Base-by-base conservation (phyloP, 805 yeast genomes). In the Ogataea angusta region DNA sequence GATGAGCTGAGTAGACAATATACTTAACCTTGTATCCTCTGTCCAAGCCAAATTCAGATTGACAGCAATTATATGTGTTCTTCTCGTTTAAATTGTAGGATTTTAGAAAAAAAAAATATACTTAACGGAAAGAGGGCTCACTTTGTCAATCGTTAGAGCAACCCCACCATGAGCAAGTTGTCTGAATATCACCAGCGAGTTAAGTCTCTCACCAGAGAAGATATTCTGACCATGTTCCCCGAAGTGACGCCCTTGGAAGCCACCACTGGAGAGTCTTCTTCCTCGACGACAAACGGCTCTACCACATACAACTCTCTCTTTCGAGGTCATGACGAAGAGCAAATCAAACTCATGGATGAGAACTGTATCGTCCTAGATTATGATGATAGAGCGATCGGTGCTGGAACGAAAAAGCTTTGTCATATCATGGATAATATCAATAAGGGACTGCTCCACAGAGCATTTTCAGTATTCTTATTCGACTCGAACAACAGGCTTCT, bases 391-490 rank as follows among this genome's bases (percentile, higher is more conserved):
- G 95, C 96, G 4, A 70, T 89, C 37, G 99, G 97, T 24, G 90
- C 95, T 1, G 98, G 91, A 12, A 85, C 96, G 38, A 93, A 93
- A 65, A 93, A 91, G 64, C 66, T 85, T 36, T 86, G 96, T 51
- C 95, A 85, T 57, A 66, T 93, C 40, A 86, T 89, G 95, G 74
- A 75, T 31, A 90, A 90, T 63, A 93, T 93, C 56, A 72, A 89
- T 38, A 67, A 70, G 47, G 99, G 99, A 4, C 71, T 93, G 35
- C 71, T 93, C 45, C 99, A 93, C 67, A 78, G 99, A 52, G 98
- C 98, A 0, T 93, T 93, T 60, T 86, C 96, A 18, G 96, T 90
- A n/a, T 93, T 93, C 55, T 67, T 91, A 40, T 93, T 93, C 70
- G 83, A 89, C 62, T 76, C 76, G 16, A 77, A 85, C 32, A 80